Percentiles rank a stretch among this genome's conserved stretches.
Conservation (phyloP, 192 early-diverging fungal genomes). For the Podila minutissima region DNA sequence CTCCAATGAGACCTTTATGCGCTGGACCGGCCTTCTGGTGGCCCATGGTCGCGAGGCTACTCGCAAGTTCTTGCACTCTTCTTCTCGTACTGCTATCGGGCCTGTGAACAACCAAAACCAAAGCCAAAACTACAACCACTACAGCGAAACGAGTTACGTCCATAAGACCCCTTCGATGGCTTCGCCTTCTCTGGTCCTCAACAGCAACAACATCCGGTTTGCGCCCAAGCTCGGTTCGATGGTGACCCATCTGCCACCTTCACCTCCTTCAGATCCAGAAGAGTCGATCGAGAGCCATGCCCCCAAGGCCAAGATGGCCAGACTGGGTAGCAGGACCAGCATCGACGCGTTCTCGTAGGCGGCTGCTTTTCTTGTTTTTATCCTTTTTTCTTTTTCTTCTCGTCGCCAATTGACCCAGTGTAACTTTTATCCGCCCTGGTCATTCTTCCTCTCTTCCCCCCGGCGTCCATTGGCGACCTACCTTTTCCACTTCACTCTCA, state of each 20-base stretch:
- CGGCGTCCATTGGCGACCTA: too few species aligned
- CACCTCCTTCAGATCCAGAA: conserved; percentile 2
- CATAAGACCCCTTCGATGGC: neutral
- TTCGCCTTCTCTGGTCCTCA: conserved; percentile 33
- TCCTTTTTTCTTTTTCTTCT: too few species aligned
- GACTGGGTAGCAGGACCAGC: neutral
- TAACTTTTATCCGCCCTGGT: too few species aligned
- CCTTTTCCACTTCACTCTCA: neutral
- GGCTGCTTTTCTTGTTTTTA: neutral
- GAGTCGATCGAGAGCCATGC: neutral
- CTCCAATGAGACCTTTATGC: conserved; percentile 58
- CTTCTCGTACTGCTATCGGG: conserved; percentile 11
- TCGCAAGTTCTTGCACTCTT: conserved; percentile 35
- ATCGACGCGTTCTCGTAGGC: neutral
- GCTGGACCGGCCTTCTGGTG: conserved; percentile 62
- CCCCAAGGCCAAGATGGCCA: neutral
- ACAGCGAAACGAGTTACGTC: neutral
- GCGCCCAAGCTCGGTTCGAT: neutral
- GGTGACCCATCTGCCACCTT: neutral
- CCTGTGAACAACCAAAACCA: neutral
- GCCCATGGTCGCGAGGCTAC: conserved; percentile 51
- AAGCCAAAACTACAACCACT: neutral
- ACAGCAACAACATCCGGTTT: conserved; percentile 30
- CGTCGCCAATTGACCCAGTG: too few species aligned
- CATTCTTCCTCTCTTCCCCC: too few species aligned